Evolutionary conservation across 331 rosid genomes (phyloP).

Genomic region (Cucumis variabilis): DNA sequence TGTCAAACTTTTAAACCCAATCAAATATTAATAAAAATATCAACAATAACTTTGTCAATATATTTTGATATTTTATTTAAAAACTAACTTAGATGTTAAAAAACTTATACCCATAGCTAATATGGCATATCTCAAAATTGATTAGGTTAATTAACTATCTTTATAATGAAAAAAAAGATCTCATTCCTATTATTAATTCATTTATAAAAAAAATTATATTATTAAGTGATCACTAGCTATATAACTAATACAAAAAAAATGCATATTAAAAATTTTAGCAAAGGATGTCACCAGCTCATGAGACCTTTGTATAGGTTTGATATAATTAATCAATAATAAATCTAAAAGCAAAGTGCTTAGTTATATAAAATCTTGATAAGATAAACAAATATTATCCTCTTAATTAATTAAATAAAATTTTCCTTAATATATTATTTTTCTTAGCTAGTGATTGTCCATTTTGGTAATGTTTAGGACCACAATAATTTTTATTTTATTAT

Average conservation of each 20-base stretch:
- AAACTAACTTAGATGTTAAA: too few species aligned
- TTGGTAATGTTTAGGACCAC: constrained; percentile 23
- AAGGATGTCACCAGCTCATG: constrained; percentile 18
- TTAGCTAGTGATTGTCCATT: background rate
- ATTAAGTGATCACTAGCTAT: too few species aligned
- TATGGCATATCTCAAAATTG: too few species aligned
- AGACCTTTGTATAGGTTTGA: background rate
- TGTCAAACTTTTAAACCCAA: too few species aligned
- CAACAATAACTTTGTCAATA: too few species aligned
- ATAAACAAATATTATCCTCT: constrained; percentile 19
- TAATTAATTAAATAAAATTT: background rate
- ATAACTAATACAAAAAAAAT: background rate
- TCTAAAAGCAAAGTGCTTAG: background rate
- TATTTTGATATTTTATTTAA: too few species aligned
- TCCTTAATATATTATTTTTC: too few species aligned
- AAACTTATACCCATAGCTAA: too few species aligned
- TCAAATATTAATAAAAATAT: too few species aligned
- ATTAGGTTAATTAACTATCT: background rate
- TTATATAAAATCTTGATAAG: constrained; percentile 6
- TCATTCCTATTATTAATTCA: background rate
- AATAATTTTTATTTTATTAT: background rate
- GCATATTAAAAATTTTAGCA: background rate
- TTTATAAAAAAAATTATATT: too few species aligned
- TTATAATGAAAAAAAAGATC: too few species aligned
- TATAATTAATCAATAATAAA: background rate